These are phyloP conservation scores for Aspergillus conjunctus DNA, from an alignment of 495 filamentous ascomycete genomes.

Conservation along the genomic window DNA sequence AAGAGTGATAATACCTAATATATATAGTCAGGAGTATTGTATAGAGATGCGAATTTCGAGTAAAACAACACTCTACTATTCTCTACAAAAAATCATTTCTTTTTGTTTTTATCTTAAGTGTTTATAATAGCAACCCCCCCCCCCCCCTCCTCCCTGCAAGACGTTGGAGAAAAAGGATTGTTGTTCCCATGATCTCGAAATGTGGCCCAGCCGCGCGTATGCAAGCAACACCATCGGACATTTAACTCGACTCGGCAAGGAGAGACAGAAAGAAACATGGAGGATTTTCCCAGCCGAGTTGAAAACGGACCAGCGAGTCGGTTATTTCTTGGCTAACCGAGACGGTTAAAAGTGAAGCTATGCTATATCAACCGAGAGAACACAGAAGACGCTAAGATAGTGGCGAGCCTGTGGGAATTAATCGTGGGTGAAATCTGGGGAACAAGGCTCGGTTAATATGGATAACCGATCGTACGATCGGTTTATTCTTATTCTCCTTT, in stretches of 20 bases:
- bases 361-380: constrained; percentile 11
- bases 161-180: too few species aligned
- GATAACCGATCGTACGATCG: constrained; percentile 10
- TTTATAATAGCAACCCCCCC: too few species aligned
- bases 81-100: neutral
- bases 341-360: neutral
- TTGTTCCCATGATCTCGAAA: constrained; percentile 8
- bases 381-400: neutral
- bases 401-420: too few species aligned
- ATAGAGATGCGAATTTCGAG: neutral
- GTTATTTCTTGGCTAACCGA: constrained; percentile 14
- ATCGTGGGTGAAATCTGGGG: constrained; percentile 21
- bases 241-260: constrained; percentile 14
- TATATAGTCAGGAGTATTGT: too few species aligned
- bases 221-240: neutral
- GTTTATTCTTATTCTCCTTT: constrained; percentile 4
- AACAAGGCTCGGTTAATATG: constrained; percentile 20
- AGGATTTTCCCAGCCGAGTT: neutral
- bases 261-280: neutral
- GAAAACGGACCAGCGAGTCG: constrained; percentile 4
- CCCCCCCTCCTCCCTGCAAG: too few species aligned
- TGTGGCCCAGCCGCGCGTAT: neutral
- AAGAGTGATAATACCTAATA: too few species aligned
- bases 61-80: neutral
- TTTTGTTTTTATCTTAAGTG: neutral